Conservation (phyloP, 257 asterid genomes). For the Capsicum pubescens region DNA sequence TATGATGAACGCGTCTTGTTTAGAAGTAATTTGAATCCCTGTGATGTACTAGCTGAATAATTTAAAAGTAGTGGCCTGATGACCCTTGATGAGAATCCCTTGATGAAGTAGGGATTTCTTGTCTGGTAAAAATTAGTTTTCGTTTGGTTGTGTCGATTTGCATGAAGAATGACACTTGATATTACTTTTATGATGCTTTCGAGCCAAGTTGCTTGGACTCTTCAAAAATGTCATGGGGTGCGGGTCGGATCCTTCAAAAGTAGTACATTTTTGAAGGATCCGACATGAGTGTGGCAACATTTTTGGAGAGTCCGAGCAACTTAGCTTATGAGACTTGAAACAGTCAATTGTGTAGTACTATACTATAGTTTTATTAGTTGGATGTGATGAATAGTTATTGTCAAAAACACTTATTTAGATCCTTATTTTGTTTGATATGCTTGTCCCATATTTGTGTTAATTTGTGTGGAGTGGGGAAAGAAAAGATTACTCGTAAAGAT, state of each 20-base stretch:
- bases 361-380: background rate
- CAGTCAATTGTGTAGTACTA: background rate
- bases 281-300: too few species aligned
- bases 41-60: constrained; percentile 23
- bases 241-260: too few species aligned
- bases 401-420: background rate
- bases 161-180: background rate
- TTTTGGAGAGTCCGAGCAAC: too few species aligned
- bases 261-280: too few species aligned
- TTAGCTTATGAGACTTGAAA: background rate
- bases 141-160: background rate
- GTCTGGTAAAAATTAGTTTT: background rate
- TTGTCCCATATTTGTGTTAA: background rate
- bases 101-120: background rate
- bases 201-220: too few species aligned
- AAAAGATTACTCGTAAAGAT: too few species aligned
- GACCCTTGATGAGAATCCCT: constrained; percentile 18
- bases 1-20: background rate
- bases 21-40: background rate
- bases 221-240: too few species aligned
- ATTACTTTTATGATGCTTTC: background rate
- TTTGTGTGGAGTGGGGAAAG: background rate
- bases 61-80: constrained; percentile 28
- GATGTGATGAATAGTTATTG: background rate
- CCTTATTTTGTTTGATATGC: background rate